Conservation (phyloP, 768 basidiomycete genomes). For the Sutorius australiensis region DNA sequence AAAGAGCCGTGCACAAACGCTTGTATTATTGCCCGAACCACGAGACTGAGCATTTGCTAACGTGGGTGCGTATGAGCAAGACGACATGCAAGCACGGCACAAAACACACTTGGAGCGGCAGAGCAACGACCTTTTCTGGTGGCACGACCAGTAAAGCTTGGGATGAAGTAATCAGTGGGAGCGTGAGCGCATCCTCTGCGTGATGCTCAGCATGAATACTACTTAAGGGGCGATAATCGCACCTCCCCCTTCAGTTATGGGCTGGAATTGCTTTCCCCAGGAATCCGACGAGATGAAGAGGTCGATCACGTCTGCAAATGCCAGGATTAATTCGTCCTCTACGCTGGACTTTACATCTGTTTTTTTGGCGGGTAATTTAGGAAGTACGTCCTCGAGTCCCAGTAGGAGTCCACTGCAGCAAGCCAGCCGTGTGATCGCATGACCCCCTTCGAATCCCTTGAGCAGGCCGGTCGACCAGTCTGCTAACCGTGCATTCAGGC, state of each 20-base stretch:
- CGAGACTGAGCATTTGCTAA: constrained; percentile 30
- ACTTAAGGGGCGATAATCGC: constrained; percentile 15
- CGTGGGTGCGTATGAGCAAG: constrained; percentile 1
- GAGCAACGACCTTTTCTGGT: constrained; percentile 50
- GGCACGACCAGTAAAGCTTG: constrained; percentile 57
- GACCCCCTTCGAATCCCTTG: no score
- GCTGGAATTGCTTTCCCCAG: constrained; percentile 71
- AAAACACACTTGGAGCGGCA: constrained; percentile 50
- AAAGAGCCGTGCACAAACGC: constrained; percentile 57
- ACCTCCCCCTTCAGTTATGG: constrained; percentile 43
- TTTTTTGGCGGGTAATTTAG: constrained; percentile 29
- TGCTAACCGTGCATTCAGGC: no score
- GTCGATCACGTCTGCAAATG: constrained; percentile 74
- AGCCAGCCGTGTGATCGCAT: no score
- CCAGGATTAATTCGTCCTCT: constrained; percentile 65
- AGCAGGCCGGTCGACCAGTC: no score
- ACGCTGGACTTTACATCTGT: constrained; percentile 39
- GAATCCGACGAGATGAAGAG: constrained; percentile 40
- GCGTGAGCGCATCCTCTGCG: constrained; percentile 41
- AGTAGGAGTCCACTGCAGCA: constrained; percentile 61
- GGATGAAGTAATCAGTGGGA: constrained; percentile 50
- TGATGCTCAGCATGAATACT: constrained; percentile 7
- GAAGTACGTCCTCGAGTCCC: constrained; percentile 54
- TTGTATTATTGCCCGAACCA: constrained; percentile 47
- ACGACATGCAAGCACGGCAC: constrained; percentile 24